A percentile compares a stretch with the other conserved stretches of the same genome.
phyloP scores from a whole-genome alignment of 108 stramenopile genomes.

The Cyclostephanos tholiformis region DNA sequence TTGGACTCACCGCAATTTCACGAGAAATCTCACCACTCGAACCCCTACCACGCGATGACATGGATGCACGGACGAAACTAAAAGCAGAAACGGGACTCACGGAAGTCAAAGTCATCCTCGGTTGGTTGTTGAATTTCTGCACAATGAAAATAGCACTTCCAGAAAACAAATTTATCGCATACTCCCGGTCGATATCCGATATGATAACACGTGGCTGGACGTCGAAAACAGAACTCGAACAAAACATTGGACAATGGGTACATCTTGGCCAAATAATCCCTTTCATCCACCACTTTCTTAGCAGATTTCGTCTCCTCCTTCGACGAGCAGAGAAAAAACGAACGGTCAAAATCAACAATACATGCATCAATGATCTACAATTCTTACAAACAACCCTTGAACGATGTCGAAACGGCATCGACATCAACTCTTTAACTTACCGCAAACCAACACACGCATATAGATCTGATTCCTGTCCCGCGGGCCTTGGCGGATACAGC shows the following conservation, averaged over 20 bases:
- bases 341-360: too few relatives aligned
- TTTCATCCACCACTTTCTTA: conserved; percentile 15
- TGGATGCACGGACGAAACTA: neutral
- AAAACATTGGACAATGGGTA: too few relatives aligned
- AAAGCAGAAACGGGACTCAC: neutral
- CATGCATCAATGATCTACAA: neutral
- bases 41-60: neutral
- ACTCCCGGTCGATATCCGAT: neutral
- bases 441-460: neutral
- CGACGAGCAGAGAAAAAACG: too few relatives aligned
- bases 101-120: conserved; percentile 1
- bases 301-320: conserved; percentile 5
- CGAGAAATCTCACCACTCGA: neutral
- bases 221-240: too few relatives aligned
- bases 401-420: neutral
- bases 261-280: neutral
- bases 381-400: neutral
- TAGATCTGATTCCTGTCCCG: conserved; percentile 18
- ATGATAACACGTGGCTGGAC: neutral
- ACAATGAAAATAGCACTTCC: neutral
- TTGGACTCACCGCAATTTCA: neutral
- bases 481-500: conserved; percentile 5
- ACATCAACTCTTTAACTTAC: conserved; percentile 7
- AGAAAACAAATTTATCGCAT: neutral
- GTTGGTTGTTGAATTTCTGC: neutral